A percentile compares a stretch with the other conserved stretches of the same genome.
These are phyloP conservation scores for Sisymbrium irio DNA, from an alignment of 345 rosid species.

Conservation along the genomic window DNA sequence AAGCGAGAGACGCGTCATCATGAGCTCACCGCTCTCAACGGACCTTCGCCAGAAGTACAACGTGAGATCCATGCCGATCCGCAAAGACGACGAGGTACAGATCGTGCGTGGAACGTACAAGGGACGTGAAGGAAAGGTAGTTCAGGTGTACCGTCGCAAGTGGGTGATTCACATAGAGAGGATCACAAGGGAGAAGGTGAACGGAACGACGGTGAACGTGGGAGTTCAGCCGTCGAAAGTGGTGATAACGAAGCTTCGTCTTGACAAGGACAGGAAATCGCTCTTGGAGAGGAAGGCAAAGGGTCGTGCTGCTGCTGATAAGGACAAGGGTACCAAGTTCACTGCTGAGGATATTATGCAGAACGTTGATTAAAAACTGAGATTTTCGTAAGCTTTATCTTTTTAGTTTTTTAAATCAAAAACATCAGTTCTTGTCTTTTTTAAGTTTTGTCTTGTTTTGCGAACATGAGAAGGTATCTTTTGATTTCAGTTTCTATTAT, in stretches of 20 bases:
- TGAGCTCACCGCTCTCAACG: slow-evolving; percentile 67
- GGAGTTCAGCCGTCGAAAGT: slow-evolving; percentile 74
- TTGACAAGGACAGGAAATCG: slow-evolving; percentile 74
- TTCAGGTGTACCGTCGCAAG: slow-evolving; percentile 70
- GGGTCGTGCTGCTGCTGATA: slow-evolving; percentile 73
- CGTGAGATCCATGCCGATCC: slow-evolving; percentile 76
- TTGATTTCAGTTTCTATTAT: neutral
- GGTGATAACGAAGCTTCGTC: slow-evolving; percentile 66
- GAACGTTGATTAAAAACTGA: slow-evolving; percentile 51
- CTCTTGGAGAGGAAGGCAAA: slow-evolving; percentile 72
- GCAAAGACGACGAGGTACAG: slow-evolving; percentile 84
- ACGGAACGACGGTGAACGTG: slow-evolving; percentile 75
- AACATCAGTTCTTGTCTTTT: neutral
- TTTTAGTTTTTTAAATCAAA: no score
- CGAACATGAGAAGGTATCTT: slow-evolving; percentile 1
- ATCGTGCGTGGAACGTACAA: slow-evolving; percentile 78
- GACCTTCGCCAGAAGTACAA: slow-evolving; percentile 80
- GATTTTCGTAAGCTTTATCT: neutral
- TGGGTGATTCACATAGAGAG: slow-evolving; percentile 90
- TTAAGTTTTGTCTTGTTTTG: neutral
- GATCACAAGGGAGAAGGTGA: slow-evolving; percentile 77
- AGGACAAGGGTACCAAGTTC: slow-evolving; percentile 80
- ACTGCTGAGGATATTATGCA: slow-evolving; percentile 80
- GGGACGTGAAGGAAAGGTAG: slow-evolving; percentile 81
- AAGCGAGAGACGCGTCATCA: slow-evolving; percentile 64